Evolutionary conservation across 1,284 basidiomycete species (phyloP).

Genomic region (Earliella scabrosa): DNA sequence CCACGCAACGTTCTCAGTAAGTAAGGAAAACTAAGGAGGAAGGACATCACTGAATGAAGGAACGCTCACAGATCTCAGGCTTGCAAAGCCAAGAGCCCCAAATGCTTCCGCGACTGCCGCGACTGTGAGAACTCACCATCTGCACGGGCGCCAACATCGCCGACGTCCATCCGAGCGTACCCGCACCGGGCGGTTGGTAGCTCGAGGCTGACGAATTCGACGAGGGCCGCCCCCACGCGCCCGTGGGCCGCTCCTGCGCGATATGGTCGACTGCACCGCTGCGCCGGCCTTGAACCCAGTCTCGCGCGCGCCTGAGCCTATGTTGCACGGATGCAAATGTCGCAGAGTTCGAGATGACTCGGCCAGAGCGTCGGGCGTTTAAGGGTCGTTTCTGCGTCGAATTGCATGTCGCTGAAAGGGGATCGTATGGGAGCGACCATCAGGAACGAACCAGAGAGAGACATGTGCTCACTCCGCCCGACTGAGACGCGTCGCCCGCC

Average conservation of each 20-base stretch:
- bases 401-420: background rate
- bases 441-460: background rate
- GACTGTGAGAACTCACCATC: constrained; percentile 2
- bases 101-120: constrained; percentile 16
- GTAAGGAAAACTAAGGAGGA: no score
- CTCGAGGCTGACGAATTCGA: constrained; percentile 19
- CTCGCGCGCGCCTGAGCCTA: no score
- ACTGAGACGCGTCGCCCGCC: background rate
- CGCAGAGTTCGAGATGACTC: background rate
- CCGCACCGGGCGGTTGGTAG: constrained; percentile 23
- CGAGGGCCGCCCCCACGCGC: background rate
- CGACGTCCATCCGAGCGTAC: constrained; percentile 18
- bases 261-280: background rate
- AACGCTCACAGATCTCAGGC: background rate
- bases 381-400: background rate
- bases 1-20: no score
- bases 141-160: constrained; percentile 9
- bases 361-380: no score
- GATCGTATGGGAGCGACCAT: constrained; percentile 2
- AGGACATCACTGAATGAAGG: no score
- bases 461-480: background rate
- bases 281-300: background rate
- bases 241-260: constrained; percentile 15
- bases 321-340: background rate
- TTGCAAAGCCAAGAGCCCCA: background rate